phyloP scores from a whole-genome alignment of 139 green algal genomes.

The Micractinium sp. region DNA sequence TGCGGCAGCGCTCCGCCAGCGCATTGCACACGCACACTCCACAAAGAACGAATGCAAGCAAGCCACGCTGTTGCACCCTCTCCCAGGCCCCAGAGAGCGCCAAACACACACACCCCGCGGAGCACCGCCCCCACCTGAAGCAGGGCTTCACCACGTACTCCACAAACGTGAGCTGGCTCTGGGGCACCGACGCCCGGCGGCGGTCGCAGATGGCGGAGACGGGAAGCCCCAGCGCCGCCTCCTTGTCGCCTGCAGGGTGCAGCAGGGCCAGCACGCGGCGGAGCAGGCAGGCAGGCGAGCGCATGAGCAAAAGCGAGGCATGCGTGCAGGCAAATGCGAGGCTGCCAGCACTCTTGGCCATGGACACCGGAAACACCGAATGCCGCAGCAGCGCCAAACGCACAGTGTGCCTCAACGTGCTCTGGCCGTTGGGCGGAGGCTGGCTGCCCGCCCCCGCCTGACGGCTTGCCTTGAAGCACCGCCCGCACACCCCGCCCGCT shows the following conservation, averaged over 20 bases:
- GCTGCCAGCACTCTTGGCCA: neutral
- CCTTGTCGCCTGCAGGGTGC: constrained; percentile 81
- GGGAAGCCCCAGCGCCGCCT: constrained; percentile 62
- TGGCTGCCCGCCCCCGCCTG: neutral
- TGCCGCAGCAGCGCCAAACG: no score
- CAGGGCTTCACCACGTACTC: constrained; percentile 55
- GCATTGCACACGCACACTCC: no score
- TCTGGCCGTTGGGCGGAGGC: neutral
- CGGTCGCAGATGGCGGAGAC: constrained; percentile 76
- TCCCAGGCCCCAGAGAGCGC: no score
- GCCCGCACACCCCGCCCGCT: neutral
- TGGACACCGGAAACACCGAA: neutral
- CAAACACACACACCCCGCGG: no score
- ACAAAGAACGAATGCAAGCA: no score
- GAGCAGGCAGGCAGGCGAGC: neutral
- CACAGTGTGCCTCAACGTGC: neutral
- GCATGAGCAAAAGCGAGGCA: no score
- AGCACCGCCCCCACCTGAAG: constrained; percentile 15
- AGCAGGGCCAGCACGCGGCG: no score
- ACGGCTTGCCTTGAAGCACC: neutral
- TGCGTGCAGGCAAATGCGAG: neutral
- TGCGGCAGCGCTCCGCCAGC: no score
- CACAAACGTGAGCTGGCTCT: constrained; percentile 72
- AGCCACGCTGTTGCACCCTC: no score
- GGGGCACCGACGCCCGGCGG: constrained; percentile 64